Evolutionary conservation across 495 filamentous ascomycete species (phyloP).

Genomic region (Entonaema liquescens): DNA sequence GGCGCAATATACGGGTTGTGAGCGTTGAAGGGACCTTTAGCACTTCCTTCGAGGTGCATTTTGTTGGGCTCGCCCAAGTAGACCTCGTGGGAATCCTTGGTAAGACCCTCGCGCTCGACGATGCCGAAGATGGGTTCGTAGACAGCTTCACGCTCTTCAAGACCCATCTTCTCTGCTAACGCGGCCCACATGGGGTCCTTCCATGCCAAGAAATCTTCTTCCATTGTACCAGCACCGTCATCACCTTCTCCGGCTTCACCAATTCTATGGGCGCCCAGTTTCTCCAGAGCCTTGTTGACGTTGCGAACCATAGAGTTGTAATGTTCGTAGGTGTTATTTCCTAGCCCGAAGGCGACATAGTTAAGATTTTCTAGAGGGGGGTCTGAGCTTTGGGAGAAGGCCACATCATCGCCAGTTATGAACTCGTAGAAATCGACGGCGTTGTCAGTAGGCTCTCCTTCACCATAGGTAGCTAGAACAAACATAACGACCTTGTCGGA

Average conservation of each 20-base stretch:
- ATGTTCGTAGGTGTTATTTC: conserved; percentile 99
- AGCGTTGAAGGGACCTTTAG: conserved; percentile 92
- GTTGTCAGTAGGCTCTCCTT: conserved; percentile 98
- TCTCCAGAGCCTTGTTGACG: conserved; percentile 78
- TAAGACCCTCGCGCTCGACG: conserved; percentile 76
- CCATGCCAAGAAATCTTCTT: conserved; percentile 99
- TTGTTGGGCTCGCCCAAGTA: conserved; percentile 98
- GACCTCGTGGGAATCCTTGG: conserved; percentile 81
- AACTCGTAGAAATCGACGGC: conserved; percentile 99
- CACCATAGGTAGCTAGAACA: conserved; percentile 96
- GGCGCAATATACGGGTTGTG: conserved; percentile 98
- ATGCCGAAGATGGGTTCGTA: conserved; percentile 95
- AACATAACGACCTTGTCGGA: conserved; percentile 93
- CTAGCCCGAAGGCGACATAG: conserved; percentile 94
- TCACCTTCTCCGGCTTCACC: conserved; percentile 94
- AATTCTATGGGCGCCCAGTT: conserved; percentile 83
- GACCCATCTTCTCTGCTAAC: conserved; percentile 77
- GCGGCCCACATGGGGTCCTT: conserved; percentile 99
- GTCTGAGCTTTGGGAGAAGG: conserved; percentile 83
- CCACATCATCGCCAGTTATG: conserved; percentile 78
- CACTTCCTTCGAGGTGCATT: conserved; percentile 84
- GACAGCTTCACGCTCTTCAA: conserved; percentile 94
- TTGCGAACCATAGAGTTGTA: conserved; percentile 99
- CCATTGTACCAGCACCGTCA: conserved; percentile 98
- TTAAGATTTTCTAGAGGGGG: conserved; percentile 83